Evolutionary conservation across 2,329 filamentous ascomycete species (phyloP).

Genomic region (Arthroderma uncinatum): DNA sequence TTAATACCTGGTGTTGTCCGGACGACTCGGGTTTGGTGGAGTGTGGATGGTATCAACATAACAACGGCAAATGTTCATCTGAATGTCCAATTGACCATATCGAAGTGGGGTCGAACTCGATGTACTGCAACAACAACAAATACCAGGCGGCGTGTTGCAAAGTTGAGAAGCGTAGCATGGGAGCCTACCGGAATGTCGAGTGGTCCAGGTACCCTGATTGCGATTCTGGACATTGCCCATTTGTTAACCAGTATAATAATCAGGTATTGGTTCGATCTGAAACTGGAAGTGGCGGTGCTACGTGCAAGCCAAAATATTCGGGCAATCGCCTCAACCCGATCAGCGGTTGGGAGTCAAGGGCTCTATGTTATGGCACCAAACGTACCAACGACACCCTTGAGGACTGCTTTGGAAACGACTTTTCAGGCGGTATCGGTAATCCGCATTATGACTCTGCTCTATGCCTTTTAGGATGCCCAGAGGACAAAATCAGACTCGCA

Average conservation of each 20-base stretch:
- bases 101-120: constrained; percentile 7
- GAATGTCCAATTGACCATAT: not conserved
- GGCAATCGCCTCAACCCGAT: too few species aligned
- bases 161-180: not conserved
- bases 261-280: not conserved
- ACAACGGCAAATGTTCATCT: not conserved
- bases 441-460: not conserved
- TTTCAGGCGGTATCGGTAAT: not conserved
- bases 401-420: not conserved
- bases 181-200: not conserved
- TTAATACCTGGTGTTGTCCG: constrained; percentile 6
- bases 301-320: not conserved
- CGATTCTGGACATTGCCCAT: not conserved
- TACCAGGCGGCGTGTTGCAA: constrained; percentile 9
- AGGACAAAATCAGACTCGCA: not conserved
- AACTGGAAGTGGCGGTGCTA: not conserved
- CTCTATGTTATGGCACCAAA: not conserved
- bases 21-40: not conserved
- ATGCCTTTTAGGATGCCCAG: not conserved
- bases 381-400: not conserved
- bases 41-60: not conserved
- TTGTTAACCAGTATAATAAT: not conserved
- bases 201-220: not conserved
- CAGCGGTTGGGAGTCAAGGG: too few species aligned
- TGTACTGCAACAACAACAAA: not conserved